Base-by-base conservation (phyloP, 345 rosid species). In the Raphanus raphanistrum region DNA sequence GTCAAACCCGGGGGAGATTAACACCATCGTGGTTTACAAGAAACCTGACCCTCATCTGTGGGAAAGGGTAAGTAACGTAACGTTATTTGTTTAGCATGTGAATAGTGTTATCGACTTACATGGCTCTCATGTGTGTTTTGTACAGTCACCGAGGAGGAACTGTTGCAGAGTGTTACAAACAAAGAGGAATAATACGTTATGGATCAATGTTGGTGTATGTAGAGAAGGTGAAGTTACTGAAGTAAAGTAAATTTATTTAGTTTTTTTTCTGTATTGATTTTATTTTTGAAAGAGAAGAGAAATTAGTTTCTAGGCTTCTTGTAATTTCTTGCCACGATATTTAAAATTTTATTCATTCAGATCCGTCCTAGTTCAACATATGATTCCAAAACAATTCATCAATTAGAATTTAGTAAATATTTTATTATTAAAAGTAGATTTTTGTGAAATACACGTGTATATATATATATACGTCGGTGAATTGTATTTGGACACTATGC, bases 181-280 rank as follows among this genome's bases (percentile, higher is more conserved):
- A 1, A 85, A 82, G 81, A 83, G 85, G 81, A 88, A 90, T 80
- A 87, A 88, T 70, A 84, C 85, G 11, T 73, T 95, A 76, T 76
- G 69, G 85, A 84, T 95, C 62, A 84, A 90, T 66, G 96, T 95
- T 27, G 98, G 93, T 74, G 82, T 78, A 68, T 95, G 98, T 77
- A 84, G 85, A 80, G 83, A 84, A 58, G 91, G 88, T 79, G 97
- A 95, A 82, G 73, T 95, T 35, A 90, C 88, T 59, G 97, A 91
- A 76, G 59, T 87, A 33, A 75, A 80, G 35, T 76, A 16, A 76
- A 8, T 16, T 35, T 8, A 21, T 73, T 29, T 79, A 72, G 70
- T 65, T 45, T 64, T 61, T 41, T 64, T 61, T 41, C 41, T 61
- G 80, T 80, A 75, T 63, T 70, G 43, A 52, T 54, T 65, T 76